Evolutionary conservation across 345 rosid species (phyloP).

Genomic region (Eucalyptus guilfoylei): DNA sequence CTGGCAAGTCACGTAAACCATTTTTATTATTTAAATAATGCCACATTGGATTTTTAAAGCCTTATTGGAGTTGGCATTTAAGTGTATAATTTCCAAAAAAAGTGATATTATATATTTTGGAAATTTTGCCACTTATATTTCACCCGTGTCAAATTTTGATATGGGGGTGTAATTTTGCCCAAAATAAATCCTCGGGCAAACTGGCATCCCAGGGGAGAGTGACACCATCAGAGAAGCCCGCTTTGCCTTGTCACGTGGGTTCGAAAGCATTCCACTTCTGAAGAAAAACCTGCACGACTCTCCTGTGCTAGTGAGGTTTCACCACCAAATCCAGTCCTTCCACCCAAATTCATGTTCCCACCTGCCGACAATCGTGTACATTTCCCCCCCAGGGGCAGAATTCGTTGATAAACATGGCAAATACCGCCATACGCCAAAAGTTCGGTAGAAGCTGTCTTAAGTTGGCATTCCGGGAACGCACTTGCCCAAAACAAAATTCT

Average conservation of each 20-base stretch:
- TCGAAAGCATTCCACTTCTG: background rate
- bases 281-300: background rate
- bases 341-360: background rate
- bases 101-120: too few relatives aligned
- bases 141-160: too few relatives aligned
- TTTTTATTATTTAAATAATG: too few relatives aligned
- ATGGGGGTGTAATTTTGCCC: too few relatives aligned
- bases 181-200: rapidly evolving
- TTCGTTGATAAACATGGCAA: background rate
- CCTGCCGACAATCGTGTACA: background rate
- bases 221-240: background rate
- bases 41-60: too few relatives aligned
- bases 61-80: too few relatives aligned
- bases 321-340: background rate
- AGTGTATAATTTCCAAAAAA: too few relatives aligned
- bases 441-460: background rate
- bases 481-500: background rate
- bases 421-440: background rate
- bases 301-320: background rate
- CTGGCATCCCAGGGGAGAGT: background rate
- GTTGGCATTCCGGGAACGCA: background rate
- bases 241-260: background rate
- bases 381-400: background rate
- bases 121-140: too few relatives aligned
- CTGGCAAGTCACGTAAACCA: rapidly evolving